phyloP scores from a whole-genome alignment of 345 rosid species.

The Balakata baccata region DNA sequence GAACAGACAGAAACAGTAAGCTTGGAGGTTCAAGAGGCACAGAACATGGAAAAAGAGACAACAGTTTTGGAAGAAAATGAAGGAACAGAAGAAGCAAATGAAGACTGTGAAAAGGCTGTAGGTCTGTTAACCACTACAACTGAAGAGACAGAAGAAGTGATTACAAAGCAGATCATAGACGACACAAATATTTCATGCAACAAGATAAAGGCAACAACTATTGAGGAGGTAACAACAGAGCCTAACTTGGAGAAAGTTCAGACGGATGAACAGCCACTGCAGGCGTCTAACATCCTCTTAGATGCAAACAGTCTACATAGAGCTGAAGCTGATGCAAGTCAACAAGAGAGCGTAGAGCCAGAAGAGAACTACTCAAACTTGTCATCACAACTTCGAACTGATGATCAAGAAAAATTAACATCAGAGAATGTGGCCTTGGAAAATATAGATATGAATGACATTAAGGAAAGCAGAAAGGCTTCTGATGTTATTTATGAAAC shows the following conservation, averaged over 20 bases:
- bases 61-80: conserved; percentile 13
- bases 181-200: conserved; percentile 5
- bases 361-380: conserved; percentile 22
- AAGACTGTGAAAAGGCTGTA: conserved; percentile 4
- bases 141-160: conserved; percentile 25
- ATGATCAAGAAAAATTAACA: conserved; percentile 4
- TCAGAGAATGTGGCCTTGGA: neutral
- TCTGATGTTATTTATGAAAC: conserved; percentile 7
- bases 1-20: conserved; percentile 22
- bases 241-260: conserved; percentile 19
- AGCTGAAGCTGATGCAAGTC: conserved; percentile 23
- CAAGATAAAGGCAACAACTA: conserved; percentile 11
- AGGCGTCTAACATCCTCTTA: conserved; percentile 12
- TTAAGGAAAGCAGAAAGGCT: conserved; percentile 11
- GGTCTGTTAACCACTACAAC: neutral
- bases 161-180: conserved; percentile 16
- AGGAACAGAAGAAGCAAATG: conserved; percentile 10
- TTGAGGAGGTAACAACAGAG: conserved; percentile 9
- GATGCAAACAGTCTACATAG: conserved; percentile 10
- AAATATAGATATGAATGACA: conserved; percentile 4
- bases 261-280: conserved; percentile 16
- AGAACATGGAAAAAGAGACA: conserved; percentile 21
- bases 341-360: conserved; percentile 5
- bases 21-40: conserved; percentile 20
- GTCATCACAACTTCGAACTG: conserved; percentile 15